Base-by-base conservation (phyloP, 2,329 filamentous ascomycete species). In the Ceratocystis cubensis region DNA sequence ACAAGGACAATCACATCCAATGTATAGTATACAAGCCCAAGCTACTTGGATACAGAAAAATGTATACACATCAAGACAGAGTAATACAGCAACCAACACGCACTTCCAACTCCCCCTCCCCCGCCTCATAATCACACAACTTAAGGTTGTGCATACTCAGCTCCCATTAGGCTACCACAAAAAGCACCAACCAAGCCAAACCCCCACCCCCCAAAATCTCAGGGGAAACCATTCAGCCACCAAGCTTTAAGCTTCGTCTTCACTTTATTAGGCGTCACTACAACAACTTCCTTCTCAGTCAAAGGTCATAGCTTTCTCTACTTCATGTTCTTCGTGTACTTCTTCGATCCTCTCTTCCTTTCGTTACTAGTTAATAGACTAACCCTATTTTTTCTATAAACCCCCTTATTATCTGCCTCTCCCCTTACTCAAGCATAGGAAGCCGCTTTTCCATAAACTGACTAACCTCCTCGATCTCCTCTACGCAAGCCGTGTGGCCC, bases 391-490 rank as follows among this genome's bases (percentile, higher is more conserved):
- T 28, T 25, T 22, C 8, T 22, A n/a, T 25, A 22, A 20, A 10
- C 0, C 48, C 20, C 22, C 46, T 48, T 10, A 48, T n/a, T n/a
- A 20, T 10, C n/a, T 5, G 2, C 45, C n/a, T 3, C 46, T 22
- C n/a, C 46, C 46, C 46, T 10, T 50, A 53, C 48, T 53, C 48
- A 17, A n/a, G 25, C 56, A 30, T n/a, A 4, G 81, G 80, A 64
- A 85, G 75, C 57, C 75, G 75, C 66, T 76, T 73, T 44, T 71
- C 74, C 64, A 86, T 69, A 69, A 83, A 86, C 0, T 72, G 74
- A 76, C 94, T 90, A 20, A 96, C 79, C 71, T 96, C 88, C 69
- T 94, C 84, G 65, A 96, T 84, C 77, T 96, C 93, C 69, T 88
- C 79, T 4, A 85, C 80, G 71, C 86, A 86, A 1, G 91, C 91